A percentile compares a stretch with the other conserved stretches of the same genome.
Evolutionary conservation across 257 asterid species (phyloP).

Genomic region (Marsdenia floribunda): DNA sequence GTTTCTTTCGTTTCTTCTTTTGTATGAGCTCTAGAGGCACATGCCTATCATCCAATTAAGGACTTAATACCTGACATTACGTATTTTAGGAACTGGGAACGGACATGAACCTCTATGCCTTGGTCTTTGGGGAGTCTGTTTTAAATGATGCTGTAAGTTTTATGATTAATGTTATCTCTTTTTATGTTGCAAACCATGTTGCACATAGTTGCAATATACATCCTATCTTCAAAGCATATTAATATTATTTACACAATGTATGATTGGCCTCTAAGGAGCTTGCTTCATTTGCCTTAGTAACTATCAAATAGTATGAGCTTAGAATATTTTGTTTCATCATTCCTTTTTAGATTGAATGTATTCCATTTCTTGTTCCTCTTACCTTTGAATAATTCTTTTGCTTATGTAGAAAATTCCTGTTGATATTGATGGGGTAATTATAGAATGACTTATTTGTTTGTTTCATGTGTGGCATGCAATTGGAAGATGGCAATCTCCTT

Average conservation of each 20-base stretch:
- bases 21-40: background rate
- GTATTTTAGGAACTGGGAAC: constrained; percentile 85
- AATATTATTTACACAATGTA: background rate
- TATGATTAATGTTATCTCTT: constrained; percentile 17
- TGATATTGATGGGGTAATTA: constrained; percentile 14
- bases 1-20: background rate
- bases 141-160: constrained; percentile 93
- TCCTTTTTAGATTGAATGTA: constrained; percentile 13
- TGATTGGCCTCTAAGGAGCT: background rate
- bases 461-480: constrained; percentile 28
- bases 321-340: background rate
- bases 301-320: background rate
- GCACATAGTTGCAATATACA: background rate
- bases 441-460: constrained; percentile 25
- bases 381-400: constrained; percentile 11
- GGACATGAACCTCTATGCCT: constrained; percentile 86
- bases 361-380: background rate
- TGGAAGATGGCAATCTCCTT: constrained; percentile 97
- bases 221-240: background rate
- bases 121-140: constrained; percentile 99
- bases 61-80: constrained; percentile 22
- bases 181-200: background rate
- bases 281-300: background rate
- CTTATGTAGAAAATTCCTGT: background rate
- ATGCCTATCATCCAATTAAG: background rate